Evolutionary conservation across 2,329 filamentous ascomycete species (phyloP).

Genomic region (Nigrograna mackinnonii): DNA sequence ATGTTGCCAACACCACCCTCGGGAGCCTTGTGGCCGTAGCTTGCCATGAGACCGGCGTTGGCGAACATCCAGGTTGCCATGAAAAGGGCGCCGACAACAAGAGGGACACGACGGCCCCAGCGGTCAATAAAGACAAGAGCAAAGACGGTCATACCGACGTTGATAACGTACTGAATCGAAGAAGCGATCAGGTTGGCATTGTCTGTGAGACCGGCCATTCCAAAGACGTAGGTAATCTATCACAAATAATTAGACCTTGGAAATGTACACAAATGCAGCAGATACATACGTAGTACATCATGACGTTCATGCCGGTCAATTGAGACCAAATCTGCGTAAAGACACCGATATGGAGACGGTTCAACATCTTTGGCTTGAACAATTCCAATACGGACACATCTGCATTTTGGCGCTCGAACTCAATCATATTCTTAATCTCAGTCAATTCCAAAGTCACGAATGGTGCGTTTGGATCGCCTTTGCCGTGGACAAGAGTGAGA

Average conservation of each 20-base stretch:
- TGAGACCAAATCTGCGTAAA: conserved; percentile 79
- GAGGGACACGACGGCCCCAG: conserved; percentile 72
- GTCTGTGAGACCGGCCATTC: conserved; percentile 69
- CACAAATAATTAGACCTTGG: too few relatives aligned
- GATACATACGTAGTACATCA: conserved; percentile 52
- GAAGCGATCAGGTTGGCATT: conserved; percentile 66
- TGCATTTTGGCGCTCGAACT: conserved; percentile 71
- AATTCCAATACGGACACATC: conserved; percentile 74
- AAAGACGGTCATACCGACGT: conserved; percentile 77
- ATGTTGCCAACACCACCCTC: conserved; percentile 45
- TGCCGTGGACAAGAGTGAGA: conserved; percentile 47
- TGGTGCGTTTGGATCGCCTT: conserved; percentile 65
- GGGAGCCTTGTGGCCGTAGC: conserved; percentile 54
- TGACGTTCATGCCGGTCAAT: conserved; percentile 76
- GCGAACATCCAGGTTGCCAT: conserved; percentile 68
- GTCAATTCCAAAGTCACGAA: conserved; percentile 70
- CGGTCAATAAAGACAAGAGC: conserved; percentile 75
- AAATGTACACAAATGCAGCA: too few relatives aligned
- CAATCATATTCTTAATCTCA: conserved; percentile 74
- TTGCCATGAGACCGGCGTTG: conserved; percentile 64
- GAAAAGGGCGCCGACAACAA: conserved; percentile 67
- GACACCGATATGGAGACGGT: conserved; percentile 71
- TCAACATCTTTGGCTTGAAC: conserved; percentile 73
- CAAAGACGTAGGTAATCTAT: conserved; percentile 63
- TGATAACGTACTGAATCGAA: conserved; percentile 77